phyloP scores from a whole-genome alignment of 129 eudicot species.

The Arctium lappa region DNA sequence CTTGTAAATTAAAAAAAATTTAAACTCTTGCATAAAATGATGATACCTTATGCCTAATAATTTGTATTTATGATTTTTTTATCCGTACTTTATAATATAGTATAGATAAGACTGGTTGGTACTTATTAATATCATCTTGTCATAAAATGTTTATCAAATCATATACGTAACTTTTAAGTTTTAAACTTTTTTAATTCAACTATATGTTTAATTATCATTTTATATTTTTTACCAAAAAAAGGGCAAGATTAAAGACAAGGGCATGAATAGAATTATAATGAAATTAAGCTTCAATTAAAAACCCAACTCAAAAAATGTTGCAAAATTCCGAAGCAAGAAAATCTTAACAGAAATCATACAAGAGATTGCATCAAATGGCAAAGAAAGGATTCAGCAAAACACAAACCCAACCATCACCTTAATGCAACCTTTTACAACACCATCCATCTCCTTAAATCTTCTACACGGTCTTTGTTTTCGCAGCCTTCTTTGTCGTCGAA shows the following conservation, averaged over 20 bases:
- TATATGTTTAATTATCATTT: too few species aligned
- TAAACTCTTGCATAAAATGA: too few species aligned
- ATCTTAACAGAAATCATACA: constrained; percentile 25
- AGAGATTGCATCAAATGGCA: constrained; percentile 28
- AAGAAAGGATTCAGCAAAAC: not conserved
- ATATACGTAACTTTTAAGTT: too few species aligned
- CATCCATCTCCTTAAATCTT: not conserved
- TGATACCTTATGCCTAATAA: too few species aligned
- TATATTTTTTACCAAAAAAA: too few species aligned
- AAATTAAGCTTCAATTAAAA: constrained; percentile 17
- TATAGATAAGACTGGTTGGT: too few species aligned
- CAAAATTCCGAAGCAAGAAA: constrained; percentile 24
- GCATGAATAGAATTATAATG: constrained; percentile 9
- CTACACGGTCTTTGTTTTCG: constrained; percentile 35
- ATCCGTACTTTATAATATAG: too few species aligned
- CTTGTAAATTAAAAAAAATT: too few species aligned
- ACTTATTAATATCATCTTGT: too few species aligned
- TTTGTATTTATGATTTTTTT: too few species aligned
- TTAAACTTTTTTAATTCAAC: too few species aligned
- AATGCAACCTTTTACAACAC: constrained; percentile 24
- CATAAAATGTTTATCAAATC: too few species aligned
- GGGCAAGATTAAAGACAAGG: not conserved
- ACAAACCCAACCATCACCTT: constrained; percentile 16
- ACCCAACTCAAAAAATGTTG: constrained; percentile 28
- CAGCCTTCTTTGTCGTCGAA: constrained; percentile 28